Evolutionary conservation across 2,329 filamentous ascomycete species (phyloP).

Genomic region (Epichloe typhina): DNA sequence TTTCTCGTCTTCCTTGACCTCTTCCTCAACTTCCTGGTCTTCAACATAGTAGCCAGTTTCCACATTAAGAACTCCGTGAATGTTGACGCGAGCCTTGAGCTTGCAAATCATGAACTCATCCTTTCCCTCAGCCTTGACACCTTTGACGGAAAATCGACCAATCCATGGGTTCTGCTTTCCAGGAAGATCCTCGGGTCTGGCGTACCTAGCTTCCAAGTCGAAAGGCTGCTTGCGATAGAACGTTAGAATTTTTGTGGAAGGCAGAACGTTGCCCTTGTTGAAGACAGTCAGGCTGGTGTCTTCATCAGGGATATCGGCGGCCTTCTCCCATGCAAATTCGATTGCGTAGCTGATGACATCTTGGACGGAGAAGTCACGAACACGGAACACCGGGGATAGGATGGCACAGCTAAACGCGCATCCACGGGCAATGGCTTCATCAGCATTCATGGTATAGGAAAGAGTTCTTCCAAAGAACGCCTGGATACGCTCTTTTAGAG

Average conservation of each 20-base stretch:
- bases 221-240: conserved; percentile 99
- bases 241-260: conserved; percentile 96
- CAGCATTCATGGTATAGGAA: conserved; percentile 95
- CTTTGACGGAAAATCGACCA: conserved; percentile 94
- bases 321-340: conserved; percentile 98
- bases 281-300: conserved; percentile 96
- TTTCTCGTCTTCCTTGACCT: conserved; percentile 64
- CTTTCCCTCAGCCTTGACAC: conserved; percentile 82
- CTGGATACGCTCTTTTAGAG: conserved; percentile 81
- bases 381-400: conserved; percentile 92
- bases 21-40: conserved; percentile 93
- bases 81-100: conserved; percentile 91
- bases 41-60: conserved; percentile 97
- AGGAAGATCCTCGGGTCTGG: conserved; percentile 72
- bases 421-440: conserved; percentile 90
- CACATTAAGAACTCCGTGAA: conserved; percentile 91
- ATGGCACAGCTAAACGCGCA: conserved; percentile 97
- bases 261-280: conserved; percentile 92
- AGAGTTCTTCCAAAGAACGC: conserved; percentile 85
- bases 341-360: conserved; percentile 98
- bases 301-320: conserved; percentile 93
- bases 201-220: conserved; percentile 89
- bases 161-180: conserved; percentile 92
- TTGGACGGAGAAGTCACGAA: conserved; percentile 94
- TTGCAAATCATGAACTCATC: conserved; percentile 99